Conservation (phyloP, 805 yeast genomes). For the Candida odintsovae region DNA sequence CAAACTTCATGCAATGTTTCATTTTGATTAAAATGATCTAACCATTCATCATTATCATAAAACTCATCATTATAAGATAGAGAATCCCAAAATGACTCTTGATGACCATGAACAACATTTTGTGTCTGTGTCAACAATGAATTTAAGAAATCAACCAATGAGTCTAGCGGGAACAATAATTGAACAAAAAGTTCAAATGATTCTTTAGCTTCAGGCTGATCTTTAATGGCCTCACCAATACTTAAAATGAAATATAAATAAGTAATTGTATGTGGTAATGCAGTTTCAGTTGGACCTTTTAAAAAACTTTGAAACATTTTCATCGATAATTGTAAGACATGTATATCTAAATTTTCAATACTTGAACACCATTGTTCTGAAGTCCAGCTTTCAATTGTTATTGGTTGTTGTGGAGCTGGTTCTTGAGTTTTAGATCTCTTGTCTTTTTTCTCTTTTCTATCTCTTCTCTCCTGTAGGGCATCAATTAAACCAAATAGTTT, state of each 20-base stretch:
- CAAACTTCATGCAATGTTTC: slow-evolving; percentile 72
- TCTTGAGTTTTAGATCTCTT: slow-evolving; percentile 22
- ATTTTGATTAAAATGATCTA: slow-evolving; percentile 48
- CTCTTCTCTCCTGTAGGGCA: slow-evolving; percentile 64
- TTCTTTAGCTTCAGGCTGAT: slow-evolving; percentile 38
- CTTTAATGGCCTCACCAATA: slow-evolving; percentile 48
- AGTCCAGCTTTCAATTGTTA: not conserved
- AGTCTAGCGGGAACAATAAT: slow-evolving; percentile 64
- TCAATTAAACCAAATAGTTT: slow-evolving; percentile 66
- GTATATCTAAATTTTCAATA: slow-evolving; percentile 18
- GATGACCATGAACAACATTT: not conserved
- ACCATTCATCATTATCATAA: slow-evolving; percentile 20
- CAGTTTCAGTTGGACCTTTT: slow-evolving; percentile 60
- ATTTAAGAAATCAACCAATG: slow-evolving; percentile 57
- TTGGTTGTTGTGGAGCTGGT: not conserved
- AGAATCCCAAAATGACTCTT: slow-evolving; percentile 10
- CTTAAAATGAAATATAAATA: slow-evolving; percentile 72
- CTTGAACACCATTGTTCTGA: not conserved
- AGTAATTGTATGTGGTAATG: slow-evolving; percentile 68
- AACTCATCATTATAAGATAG: slow-evolving; percentile 14
- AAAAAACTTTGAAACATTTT: slow-evolving; percentile 61
- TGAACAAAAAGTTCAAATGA: slow-evolving; percentile 47
- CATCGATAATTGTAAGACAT: slow-evolving; percentile 63
- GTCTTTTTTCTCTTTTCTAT: slow-evolving; percentile 61
- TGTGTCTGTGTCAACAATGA: slow-evolving; percentile 38